Percentiles rank a stretch among this genome's conserved stretches.
Evolutionary conservation across 768 basidiomycete species (phyloP).

Genomic region (Jaapia argillacea): DNA sequence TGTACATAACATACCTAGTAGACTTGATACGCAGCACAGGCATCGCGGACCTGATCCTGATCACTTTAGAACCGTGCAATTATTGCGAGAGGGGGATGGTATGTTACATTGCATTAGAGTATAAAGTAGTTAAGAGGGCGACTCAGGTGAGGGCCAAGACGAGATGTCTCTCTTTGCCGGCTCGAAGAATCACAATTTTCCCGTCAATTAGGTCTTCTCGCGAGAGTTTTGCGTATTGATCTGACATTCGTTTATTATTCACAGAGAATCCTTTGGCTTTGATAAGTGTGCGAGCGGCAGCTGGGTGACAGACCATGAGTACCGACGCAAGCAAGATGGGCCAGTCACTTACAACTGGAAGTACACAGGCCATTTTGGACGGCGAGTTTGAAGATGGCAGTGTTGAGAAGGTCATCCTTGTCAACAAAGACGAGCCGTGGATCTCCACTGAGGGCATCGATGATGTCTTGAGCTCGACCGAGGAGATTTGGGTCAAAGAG

Average conservation of each 20-base stretch:
- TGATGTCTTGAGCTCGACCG: slow-evolving; percentile 46
- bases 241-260: slow-evolving; percentile 52
- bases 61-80: too few species aligned
- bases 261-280: slow-evolving; percentile 60
- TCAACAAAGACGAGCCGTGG: slow-evolving; percentile 48
- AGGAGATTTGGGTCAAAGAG: slow-evolving; percentile 31
- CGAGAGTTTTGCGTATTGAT: slow-evolving; percentile 32
- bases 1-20: too few species aligned
- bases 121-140: too few species aligned
- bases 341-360: slow-evolving; percentile 51
- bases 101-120: too few species aligned
- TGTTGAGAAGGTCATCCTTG: slow-evolving; percentile 38
- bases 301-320: slow-evolving; percentile 26
- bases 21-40: too few species aligned
- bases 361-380: slow-evolving; percentile 44
- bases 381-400: slow-evolving; percentile 51
- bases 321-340: neutral
- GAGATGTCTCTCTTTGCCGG: slow-evolving; percentile 64
- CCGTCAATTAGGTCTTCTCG: slow-evolving; percentile 45
- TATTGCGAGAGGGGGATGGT: too few species aligned
- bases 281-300: slow-evolving; percentile 54
- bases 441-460: slow-evolving; percentile 54
- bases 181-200: slow-evolving; percentile 53
- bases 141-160: slow-evolving; percentile 41
- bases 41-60: too few species aligned